Evolutionary conservation across 1,139 yeast species (phyloP), one percentile per base, ranked within the genome.

Genomic region (Candida pseudoviswanathii): DNA sequence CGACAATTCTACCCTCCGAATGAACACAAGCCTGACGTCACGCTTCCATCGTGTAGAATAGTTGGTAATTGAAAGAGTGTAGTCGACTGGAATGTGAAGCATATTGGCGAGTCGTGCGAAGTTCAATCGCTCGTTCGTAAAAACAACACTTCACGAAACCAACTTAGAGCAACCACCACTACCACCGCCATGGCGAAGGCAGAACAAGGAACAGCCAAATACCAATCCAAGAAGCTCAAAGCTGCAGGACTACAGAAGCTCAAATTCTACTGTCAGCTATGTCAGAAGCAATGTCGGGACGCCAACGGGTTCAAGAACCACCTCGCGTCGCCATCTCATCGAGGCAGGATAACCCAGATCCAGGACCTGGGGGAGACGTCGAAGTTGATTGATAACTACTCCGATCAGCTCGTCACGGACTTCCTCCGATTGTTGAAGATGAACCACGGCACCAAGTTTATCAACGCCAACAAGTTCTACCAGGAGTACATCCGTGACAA

Each of bases 231-330:
- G 59, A 85, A 86, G 64, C 79, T 89, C 74, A 89, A 90, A 67
- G 82, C 92, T 21, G 76, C 83, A 38, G 98, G 98, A 5, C 81
- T 92, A 16, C 97, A 92, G 66, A 85, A 89, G 61, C 79, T 95
- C 45, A 79, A 82, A 55, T 94, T 82, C 77, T 94, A 91, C 66
- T 94, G 99, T 65, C 99, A 94, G 65, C 79, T 89, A 2, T 94
- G 99, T 61, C 81, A 79, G 61, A 90, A 92, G 62, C 99, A 94
- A 68, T 92, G 98, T 65, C 75, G 98, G 48, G 99, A 95, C 64
- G 94, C 89, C 55, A 94, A 94, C 67, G 99, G 99, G 32, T 94
- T 89, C 71, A 86, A 87, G 62, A 88, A 94, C 63, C 99, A 94
- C 66, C 75, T 86, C 21, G 77, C 78, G 54, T 85, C 96, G 11